These are phyloP conservation scores for Orbilia quercus DNA, from an alignment of 2,329 filamentous ascomycete species.

Conservation along the genomic window DNA sequence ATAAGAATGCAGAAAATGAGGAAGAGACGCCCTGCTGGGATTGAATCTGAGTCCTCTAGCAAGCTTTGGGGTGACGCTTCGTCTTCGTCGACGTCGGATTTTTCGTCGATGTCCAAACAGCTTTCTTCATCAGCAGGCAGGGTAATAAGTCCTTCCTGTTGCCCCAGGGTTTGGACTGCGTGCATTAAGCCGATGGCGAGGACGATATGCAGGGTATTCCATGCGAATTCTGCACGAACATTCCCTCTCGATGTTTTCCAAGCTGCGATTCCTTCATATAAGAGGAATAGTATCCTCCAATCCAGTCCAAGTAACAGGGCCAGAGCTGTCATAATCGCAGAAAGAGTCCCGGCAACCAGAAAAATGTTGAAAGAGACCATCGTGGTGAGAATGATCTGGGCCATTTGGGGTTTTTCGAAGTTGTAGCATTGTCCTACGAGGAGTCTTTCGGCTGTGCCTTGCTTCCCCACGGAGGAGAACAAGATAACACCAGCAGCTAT, in stretches of 20 bases:
- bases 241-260: constrained; percentile 32
- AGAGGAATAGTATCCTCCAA: constrained; percentile 31
- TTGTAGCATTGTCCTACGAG: constrained; percentile 36
- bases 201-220: constrained; percentile 28
- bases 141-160: constrained; percentile 35
- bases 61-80: not conserved
- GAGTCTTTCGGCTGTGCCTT: constrained; percentile 13
- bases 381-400: constrained; percentile 33
- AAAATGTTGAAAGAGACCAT: constrained; percentile 35
- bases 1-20: constrained; percentile 30
- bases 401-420: constrained; percentile 30
- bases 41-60: not conserved
- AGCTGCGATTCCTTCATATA: constrained; percentile 30
- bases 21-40: constrained; percentile 15
- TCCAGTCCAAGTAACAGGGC: constrained; percentile 29
- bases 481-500: constrained; percentile 32
- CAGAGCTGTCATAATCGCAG: constrained; percentile 11
- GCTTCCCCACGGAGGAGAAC: constrained; percentile 13
- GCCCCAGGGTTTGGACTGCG: constrained; percentile 27
- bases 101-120: not conserved
- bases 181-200: constrained; percentile 24
- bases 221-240: constrained; percentile 20
- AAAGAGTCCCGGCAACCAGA: constrained; percentile 16
- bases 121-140: constrained; percentile 33
- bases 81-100: not conserved